Evolutionary conservation across 495 filamentous ascomycete genomes (phyloP), one percentile per base, ranked within the genome.

Genomic region (Entonaema liquescens): DNA sequence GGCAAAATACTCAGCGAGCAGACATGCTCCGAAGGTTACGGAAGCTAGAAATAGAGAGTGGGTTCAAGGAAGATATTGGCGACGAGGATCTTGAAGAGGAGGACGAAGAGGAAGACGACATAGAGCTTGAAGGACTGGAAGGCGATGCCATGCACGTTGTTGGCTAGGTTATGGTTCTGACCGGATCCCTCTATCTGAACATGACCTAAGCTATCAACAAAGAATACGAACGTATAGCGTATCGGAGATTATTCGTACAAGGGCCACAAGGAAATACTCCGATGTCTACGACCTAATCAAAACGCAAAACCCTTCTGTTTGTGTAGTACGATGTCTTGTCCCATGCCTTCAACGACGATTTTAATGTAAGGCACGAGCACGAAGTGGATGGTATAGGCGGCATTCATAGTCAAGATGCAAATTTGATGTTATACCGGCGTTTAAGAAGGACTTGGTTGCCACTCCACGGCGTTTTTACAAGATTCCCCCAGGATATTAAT

Each of bases 1-100:
- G 94, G 95, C 95, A 99, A 82, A 90, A 94, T 70, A 83, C 79
- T 50, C 85, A 90, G 77, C 86, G 93, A 55, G 91, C 93, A 53
- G 90, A 93, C 49, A 91, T 95, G 89, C 89, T 91, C 68, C 83
- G 86, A 62, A 84, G 93, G 36, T 75, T 90, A 38, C 84, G 83
- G 29, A 88, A 86, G 75, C 73, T 87, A 59, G 86, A 89, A 70
- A 80, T 86, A 47, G 88, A 89, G 35, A 87, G 84, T 59, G 88
- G 88, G 1, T 88, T 89, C 71, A 85, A 85, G 68, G 84, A 83
- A 23, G 83, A 83, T 6, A 71, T 81, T 1, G 79, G 73, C 12
- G 74, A 74, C 11, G 80, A 78, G 1, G 79, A 81, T 42, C 68
- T 80, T 8, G 81, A 82, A 17, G 76, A 79, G 1, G 82, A 86